Evolutionary conservation across 2,329 filamentous ascomycete genomes (phyloP).

Genomic region (Neofusicoccum parvum): DNA sequence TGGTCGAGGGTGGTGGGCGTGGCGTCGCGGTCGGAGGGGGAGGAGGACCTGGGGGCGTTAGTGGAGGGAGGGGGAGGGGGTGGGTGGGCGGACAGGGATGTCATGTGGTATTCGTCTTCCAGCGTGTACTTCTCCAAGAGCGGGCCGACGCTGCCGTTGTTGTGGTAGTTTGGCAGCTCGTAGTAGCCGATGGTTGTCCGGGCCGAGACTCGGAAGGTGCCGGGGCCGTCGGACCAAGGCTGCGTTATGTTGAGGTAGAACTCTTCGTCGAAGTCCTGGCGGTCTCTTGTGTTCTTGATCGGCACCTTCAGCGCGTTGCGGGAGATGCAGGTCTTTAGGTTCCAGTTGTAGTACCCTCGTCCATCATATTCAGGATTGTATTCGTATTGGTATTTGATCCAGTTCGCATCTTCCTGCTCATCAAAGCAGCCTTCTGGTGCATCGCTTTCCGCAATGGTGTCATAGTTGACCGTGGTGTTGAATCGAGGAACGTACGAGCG

Average conservation of each 20-base stretch:
- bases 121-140: background rate
- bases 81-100: too few relatives aligned
- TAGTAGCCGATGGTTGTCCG: conserved; percentile 2
- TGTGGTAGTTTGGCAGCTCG: background rate
- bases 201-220: background rate
- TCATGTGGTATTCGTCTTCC: background rate
- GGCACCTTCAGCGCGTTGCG: background rate
- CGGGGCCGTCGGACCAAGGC: background rate
- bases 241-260: background rate
- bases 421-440: background rate
- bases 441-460: background rate
- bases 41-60: too few relatives aligned
- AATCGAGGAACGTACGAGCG: background rate
- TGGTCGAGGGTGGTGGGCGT: too few relatives aligned
- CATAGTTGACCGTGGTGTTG: background rate
- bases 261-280: background rate
- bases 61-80: background rate
- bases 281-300: background rate
- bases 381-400: background rate
- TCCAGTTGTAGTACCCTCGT: background rate
- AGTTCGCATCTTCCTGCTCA: too few relatives aligned
- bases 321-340: background rate
- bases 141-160: background rate
- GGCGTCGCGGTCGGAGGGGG: too few relatives aligned
- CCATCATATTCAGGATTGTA: background rate